phyloP scores from a whole-genome alignment of 1,284 basidiomycete genomes.

The Marasmius oreades region DNA sequence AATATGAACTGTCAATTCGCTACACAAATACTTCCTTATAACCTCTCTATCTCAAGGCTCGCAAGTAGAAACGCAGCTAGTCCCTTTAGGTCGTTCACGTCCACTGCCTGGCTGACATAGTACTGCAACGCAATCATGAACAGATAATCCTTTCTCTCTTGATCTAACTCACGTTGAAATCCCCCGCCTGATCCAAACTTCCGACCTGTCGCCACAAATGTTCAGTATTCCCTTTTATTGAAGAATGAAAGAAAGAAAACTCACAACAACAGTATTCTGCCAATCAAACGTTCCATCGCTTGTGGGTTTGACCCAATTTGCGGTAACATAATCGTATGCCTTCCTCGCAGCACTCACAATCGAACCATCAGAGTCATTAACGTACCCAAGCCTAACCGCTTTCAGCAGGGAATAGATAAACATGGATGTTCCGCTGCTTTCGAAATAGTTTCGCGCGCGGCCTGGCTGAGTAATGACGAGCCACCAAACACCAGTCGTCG shows the following conservation, averaged over 20 bases:
- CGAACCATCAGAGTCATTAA: slow-evolving; percentile 35
- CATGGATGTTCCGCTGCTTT: slow-evolving; percentile 46
- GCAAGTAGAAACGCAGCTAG: slow-evolving; percentile 45
- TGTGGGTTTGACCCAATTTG: slow-evolving; percentile 39
- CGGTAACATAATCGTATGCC: slow-evolving; percentile 40
- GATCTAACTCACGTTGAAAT: slow-evolving; percentile 33
- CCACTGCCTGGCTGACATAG: slow-evolving; percentile 35
- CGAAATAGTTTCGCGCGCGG: slow-evolving; percentile 43
- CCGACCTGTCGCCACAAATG: slow-evolving; percentile 30
- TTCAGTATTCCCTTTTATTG: background rate
- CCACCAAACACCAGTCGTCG: slow-evolving; percentile 44
- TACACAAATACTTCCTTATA: slow-evolving; percentile 14
- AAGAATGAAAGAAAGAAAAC: slow-evolving; percentile 11
- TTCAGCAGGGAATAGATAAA: slow-evolving; percentile 45
- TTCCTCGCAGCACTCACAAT: slow-evolving; percentile 34
- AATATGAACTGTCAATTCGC: background rate
- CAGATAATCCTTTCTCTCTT: background rate
- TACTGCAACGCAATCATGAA: slow-evolving; percentile 28
- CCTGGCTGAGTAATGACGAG: slow-evolving; percentile 47
- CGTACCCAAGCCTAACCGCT: slow-evolving; percentile 38
- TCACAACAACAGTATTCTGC: slow-evolving; percentile 39
- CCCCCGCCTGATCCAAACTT: slow-evolving; percentile 35
- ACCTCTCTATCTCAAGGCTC: slow-evolving; percentile 40
- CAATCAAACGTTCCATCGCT: slow-evolving; percentile 42
- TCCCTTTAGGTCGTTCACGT: slow-evolving; percentile 45